Conservation (phyloP, 2,329 filamentous ascomycete genomes). For the Hortaea werneckii region DNA sequence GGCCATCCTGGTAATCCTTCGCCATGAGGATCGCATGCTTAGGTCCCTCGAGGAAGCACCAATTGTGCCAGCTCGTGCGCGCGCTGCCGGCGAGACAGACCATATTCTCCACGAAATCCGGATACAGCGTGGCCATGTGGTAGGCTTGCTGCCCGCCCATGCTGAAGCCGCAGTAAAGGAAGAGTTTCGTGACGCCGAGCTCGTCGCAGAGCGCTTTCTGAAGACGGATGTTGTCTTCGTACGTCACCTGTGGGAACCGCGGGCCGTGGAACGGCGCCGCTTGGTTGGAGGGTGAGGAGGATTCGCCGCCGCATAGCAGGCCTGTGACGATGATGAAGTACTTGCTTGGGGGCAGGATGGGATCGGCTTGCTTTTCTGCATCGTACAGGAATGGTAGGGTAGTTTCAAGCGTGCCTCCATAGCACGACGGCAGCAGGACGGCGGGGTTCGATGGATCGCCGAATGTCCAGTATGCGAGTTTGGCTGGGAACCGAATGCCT, state of each 20-base stretch:
- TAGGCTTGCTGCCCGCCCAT: constrained; percentile 48
- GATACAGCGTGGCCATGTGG: constrained; percentile 42
- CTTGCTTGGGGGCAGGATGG: constrained; percentile 29
- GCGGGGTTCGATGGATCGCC: constrained; percentile 30
- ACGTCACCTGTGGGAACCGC: constrained; percentile 37
- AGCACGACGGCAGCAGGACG: constrained; percentile 47
- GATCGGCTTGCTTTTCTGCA: constrained; percentile 29
- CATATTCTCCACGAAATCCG: constrained; percentile 37
- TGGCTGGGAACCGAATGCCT: constrained; percentile 15
- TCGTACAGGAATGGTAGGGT: constrained; percentile 38
- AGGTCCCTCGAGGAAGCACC: constrained; percentile 46
- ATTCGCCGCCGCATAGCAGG: constrained; percentile 45
- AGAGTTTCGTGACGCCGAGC: constrained; percentile 35
- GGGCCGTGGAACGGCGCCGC: constrained; percentile 17
- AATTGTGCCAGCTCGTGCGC: constrained; percentile 42
- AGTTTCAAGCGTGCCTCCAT: constrained; percentile 40
- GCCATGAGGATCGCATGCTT: constrained; percentile 38
- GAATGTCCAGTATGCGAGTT: constrained; percentile 34
- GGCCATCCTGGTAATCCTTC: constrained; percentile 31
- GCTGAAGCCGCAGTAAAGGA: constrained; percentile 45
- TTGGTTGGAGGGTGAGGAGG: constrained; percentile 43
- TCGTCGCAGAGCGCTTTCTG: constrained; percentile 36
- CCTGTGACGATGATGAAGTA: constrained; percentile 44
- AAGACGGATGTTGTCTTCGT: constrained; percentile 43
- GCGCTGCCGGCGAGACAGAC: constrained; percentile 44